Base-by-base conservation (phyloP, 2,329 filamentous ascomycete genomes). In the Aspergillus sp. region DNA sequence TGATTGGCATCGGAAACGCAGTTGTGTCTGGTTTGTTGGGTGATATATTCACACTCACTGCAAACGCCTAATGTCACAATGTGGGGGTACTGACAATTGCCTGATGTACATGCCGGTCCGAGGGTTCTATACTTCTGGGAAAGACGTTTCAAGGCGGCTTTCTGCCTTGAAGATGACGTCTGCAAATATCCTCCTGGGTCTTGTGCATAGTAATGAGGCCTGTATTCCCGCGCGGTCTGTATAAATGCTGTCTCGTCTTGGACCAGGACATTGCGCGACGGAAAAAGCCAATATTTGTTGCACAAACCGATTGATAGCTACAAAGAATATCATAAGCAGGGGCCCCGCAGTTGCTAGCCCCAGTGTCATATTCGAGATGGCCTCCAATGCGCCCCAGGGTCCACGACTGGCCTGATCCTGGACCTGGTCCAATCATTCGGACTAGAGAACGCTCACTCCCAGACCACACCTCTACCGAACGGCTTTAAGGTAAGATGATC, bases 321-420 rank as follows among this genome's bases (percentile, higher is more conserved):
- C 42, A 5, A 58, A 27, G 13, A 58, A 33, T 13, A 64, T 39
- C 15, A 48, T 61, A 7, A 65, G 42, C 1, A 54, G n/a, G 3
- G 62, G 61, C 4, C 59, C 63, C 17, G 47, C 44, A 12, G 51
- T 53, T 7, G 63, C 44, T n/a, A 53, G 30, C 3, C 46, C 33
- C 9, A 50, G 48, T 2, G 33, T 50, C 2, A 50, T 37, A 4
- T 38, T 54, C 55, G 53, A 59, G 4, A 63, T 44, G 4, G 62
- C 47, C 19, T 54, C 27, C 7, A 59, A 23, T 10, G 62, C 44
- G 2, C 62, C 62, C 54, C 55, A 58, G 5, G 62, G 55, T 3
- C 63, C 62, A 27, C 60, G 47, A 17, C 59, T 63, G 5, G 60
- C 63, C 33, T 57, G 47, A 13, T 66, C 64, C 7, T 61, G 51